phyloP scores from a whole-genome alignment of 1,284 basidiomycete species.

The Takashimella tepidaria region DNA sequence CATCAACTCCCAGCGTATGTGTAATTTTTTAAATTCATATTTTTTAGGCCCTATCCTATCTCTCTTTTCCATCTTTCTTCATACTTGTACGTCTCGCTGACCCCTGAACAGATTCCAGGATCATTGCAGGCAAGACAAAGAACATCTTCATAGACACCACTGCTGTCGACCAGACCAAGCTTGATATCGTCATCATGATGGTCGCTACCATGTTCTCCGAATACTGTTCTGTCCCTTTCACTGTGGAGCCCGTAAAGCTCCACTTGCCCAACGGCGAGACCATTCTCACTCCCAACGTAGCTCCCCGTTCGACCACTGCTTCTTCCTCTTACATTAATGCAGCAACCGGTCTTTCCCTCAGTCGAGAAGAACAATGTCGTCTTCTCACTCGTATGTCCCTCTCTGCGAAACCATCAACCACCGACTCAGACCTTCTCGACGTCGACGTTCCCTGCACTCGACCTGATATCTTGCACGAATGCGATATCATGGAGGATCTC shows the following conservation, averaged over 20 bases:
- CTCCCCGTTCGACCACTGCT: constrained; percentile 66
- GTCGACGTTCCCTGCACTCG: constrained; percentile 84
- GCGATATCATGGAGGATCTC: constrained; percentile 96
- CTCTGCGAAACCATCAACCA: constrained; percentile 51
- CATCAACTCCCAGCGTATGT: constrained; percentile 86
- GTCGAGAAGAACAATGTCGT: constrained; percentile 36
- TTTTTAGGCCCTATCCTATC: too few species aligned
- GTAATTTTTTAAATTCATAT: too few species aligned
- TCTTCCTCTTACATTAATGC: constrained; percentile 90
- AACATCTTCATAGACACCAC: constrained; percentile 98
- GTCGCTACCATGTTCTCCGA: constrained; percentile 96
- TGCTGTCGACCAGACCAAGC: constrained; percentile 95
- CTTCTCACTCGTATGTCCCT: constrained; percentile 45
- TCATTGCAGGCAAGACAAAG: constrained; percentile 76
- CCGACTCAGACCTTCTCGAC: constrained; percentile 56
- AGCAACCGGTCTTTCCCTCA: constrained; percentile 77
- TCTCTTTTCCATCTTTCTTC: neutral
- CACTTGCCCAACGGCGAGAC: constrained; percentile 70
- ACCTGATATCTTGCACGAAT: constrained; percentile 96
- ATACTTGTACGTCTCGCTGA: neutral
- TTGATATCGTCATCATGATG: constrained; percentile 91
- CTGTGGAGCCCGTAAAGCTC: constrained; percentile 84
- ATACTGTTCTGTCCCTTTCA: constrained; percentile 81
- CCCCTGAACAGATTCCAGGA: constrained; percentile 69
- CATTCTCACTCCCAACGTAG: constrained; percentile 75